Percentiles rank a stretch among this genome's conserved stretches.
phyloP scores from a whole-genome alignment of 495 filamentous ascomycete genomes.

The Trichoderma virens region DNA sequence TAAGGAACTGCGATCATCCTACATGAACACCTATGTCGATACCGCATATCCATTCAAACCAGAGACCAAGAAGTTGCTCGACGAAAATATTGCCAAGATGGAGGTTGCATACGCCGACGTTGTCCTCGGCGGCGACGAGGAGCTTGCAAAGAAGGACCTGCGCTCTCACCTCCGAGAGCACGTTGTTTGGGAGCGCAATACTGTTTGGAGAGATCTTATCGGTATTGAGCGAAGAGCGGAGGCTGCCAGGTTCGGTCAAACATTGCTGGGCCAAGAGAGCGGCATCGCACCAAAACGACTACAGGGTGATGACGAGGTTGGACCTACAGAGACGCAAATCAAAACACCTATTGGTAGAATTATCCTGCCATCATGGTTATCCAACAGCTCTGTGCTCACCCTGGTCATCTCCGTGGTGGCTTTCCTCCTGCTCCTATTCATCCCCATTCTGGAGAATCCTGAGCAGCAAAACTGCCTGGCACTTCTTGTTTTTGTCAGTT shows the following conservation, averaged over 20 bases:
- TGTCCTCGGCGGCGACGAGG: constrained; percentile 69
- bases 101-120: constrained; percentile 75
- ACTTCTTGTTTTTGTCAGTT: constrained; percentile 85
- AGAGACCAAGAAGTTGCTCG: constrained; percentile 59
- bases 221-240: constrained; percentile 94
- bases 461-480: constrained; percentile 96
- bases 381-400: constrained; percentile 70
- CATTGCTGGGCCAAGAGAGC: constrained; percentile 66
- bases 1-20: constrained; percentile 63
- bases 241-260: constrained; percentile 83
- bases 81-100: constrained; percentile 60
- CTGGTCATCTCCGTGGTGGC: constrained; percentile 62
- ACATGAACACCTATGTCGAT: constrained; percentile 65
- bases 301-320: constrained; percentile 69
- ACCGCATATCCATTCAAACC: constrained; percentile 68
- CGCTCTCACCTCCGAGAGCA: constrained; percentile 90
- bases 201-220: constrained; percentile 98
- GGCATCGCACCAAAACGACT: constrained; percentile 62
- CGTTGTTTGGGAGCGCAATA: constrained; percentile 98
- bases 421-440: constrained; percentile 61
- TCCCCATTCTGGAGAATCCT: constrained; percentile 71
- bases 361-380: constrained; percentile 69
- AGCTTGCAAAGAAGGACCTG: constrained; percentile 70
- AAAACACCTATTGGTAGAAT: constrained; percentile 74
- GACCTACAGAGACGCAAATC: constrained; percentile 54